phyloP scores from a whole-genome alignment of 192 early-diverging fungal species.

The Backusella australiensis region DNA sequence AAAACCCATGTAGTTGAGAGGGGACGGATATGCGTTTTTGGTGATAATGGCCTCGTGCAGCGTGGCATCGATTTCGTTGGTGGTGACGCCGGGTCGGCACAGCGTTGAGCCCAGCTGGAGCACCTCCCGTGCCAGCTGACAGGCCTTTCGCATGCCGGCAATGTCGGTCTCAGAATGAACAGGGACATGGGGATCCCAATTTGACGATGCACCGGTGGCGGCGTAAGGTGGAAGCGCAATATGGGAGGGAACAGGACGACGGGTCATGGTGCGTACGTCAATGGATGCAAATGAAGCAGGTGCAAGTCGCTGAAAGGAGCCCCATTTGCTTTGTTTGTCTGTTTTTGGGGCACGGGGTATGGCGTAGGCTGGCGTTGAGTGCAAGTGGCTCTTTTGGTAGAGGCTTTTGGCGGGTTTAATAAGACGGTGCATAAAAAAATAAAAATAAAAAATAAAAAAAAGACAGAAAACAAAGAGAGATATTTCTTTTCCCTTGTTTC shows the following conservation, averaged over 20 bases:
- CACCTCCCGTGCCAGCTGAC: slow-evolving; percentile 55
- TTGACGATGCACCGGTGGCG: slow-evolving; percentile 44
- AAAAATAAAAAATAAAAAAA: no score
- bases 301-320: slow-evolving; percentile 20
- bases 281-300: slow-evolving; percentile 20
- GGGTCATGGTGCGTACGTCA: slow-evolving; percentile 15
- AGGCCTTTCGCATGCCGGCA: slow-evolving; percentile 44
- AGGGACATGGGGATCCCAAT: slow-evolving; percentile 45
- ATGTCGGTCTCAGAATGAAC: slow-evolving; percentile 37
- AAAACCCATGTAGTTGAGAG: slow-evolving; percentile 76
- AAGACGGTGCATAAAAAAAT: background rate
- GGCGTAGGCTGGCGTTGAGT: background rate
- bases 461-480: background rate
- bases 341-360: background rate
- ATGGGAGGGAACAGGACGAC: slow-evolving; percentile 35
- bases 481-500: background rate
- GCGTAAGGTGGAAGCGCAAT: slow-evolving; percentile 63
- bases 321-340: background rate
- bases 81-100: slow-evolving; percentile 47
- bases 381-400: background rate
- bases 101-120: slow-evolving; percentile 53
- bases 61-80: slow-evolving; percentile 44
- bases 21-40: slow-evolving; percentile 67
- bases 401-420: background rate
- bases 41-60: slow-evolving; percentile 56